Conservation (phyloP, 2,329 filamentous ascomycete species). For the Cytospora piceae region DNA sequence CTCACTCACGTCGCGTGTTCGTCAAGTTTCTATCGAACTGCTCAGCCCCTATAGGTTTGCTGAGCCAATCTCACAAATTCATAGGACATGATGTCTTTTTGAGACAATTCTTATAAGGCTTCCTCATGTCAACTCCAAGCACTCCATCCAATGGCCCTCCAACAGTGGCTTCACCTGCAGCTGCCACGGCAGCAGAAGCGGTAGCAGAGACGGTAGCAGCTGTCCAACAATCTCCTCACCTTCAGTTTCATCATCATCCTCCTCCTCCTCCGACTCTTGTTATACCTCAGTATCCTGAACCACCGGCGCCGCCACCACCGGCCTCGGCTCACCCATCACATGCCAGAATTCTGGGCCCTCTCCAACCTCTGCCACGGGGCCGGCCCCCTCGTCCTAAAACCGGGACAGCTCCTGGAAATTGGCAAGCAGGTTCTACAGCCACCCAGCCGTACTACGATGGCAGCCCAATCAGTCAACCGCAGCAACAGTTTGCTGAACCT, state of each 20-base stretch:
- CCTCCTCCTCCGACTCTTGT: not conserved
- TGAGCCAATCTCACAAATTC: not conserved
- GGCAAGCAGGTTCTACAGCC: not conserved
- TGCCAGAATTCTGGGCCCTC: not conserved
- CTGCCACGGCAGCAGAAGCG: not conserved
- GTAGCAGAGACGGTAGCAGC: not conserved
- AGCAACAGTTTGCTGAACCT: not conserved
- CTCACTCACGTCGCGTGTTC: not conserved
- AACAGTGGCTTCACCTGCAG: not conserved
- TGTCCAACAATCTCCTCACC: not conserved
- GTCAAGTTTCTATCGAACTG: no score
- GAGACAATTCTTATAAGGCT: not conserved
- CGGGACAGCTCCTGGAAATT: not conserved
- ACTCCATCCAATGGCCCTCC: not conserved
- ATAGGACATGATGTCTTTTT: not conserved
- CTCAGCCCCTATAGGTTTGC: not conserved
- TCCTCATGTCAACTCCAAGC: not conserved
- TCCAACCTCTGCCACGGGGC: conserved; percentile 1
- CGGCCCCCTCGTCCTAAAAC: conserved; percentile 3
- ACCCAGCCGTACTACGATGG: not conserved
- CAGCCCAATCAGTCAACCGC: not conserved
- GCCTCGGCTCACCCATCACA: not conserved
- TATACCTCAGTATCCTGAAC: not conserved
- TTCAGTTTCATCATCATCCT: not conserved
- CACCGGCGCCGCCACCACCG: not conserved